These are phyloP conservation scores for Botrytis byssoidea DNA, from an alignment of 2,329 filamentous ascomycete species.

Conservation along the genomic window DNA sequence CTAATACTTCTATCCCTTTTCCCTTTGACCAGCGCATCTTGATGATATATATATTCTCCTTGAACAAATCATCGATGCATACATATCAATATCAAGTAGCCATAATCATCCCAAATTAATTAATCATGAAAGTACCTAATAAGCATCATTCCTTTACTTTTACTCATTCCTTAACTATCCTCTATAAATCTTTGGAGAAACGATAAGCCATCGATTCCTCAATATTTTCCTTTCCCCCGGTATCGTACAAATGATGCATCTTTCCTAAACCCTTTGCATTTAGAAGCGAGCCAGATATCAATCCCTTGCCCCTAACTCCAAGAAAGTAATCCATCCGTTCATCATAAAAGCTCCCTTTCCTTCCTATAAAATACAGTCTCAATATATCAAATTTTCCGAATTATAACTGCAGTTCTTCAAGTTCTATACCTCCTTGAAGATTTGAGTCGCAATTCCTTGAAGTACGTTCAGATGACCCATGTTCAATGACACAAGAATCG, in stretches of 20 bases:
- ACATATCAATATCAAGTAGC: not conserved
- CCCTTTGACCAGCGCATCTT: not conserved
- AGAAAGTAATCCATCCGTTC: not conserved
- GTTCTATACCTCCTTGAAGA: not conserved
- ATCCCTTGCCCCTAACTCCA: not conserved
- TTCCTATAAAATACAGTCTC: constrained; percentile 4
- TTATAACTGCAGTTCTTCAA: not conserved
- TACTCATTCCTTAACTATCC: not conserved
- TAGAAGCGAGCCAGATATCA: constrained; percentile 10
- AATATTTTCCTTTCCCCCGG: not conserved
- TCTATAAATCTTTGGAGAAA: not conserved
- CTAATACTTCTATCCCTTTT: not conserved
- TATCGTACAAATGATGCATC: constrained; percentile 1
- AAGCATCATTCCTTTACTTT: not conserved
- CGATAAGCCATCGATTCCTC: not conserved
- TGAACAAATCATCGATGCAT: not conserved
- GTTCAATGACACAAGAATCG: not conserved
- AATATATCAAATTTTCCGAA: not conserved
- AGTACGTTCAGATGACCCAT: not conserved
- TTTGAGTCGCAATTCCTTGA: not conserved
- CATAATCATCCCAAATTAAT: not conserved
- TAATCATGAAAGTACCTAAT: not conserved
- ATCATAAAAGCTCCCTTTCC: not conserved
- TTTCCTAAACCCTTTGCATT: not conserved
- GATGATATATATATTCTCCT: not conserved